Conservation (phyloP, 805 yeast genomes). For the Monosporozyma yasuniensis region DNA sequence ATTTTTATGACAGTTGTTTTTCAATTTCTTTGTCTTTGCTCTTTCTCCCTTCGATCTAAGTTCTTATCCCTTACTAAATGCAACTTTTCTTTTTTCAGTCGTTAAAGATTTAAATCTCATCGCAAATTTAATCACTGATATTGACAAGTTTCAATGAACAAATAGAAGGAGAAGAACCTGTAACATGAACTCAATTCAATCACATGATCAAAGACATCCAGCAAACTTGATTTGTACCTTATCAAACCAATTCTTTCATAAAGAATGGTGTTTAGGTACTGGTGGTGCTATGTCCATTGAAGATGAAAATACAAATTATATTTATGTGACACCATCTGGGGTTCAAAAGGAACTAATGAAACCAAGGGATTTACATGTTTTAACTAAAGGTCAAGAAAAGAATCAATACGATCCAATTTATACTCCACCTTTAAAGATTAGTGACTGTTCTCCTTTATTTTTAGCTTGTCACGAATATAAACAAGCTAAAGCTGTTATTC, state of each 20-base stretch:
- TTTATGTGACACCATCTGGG: slow-evolving; percentile 89
- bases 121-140: neutral
- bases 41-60: neutral
- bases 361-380: slow-evolving; percentile 75
- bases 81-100: neutral
- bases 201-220: slow-evolving; percentile 57
- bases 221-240: slow-evolving; percentile 78
- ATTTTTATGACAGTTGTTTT: too few species aligned
- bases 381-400: slow-evolving; percentile 38
- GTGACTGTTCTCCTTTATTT: slow-evolving; percentile 89
- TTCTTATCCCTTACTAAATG: neutral
- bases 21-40: too few species aligned
- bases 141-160: neutral
- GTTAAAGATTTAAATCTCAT: neutral
- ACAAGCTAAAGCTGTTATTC: slow-evolving; percentile 86
- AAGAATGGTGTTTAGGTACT: slow-evolving; percentile 91
- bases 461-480: slow-evolving; percentile 58
- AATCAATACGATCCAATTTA: slow-evolving; percentile 39
- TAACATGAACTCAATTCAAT: slow-evolving; percentile 8
- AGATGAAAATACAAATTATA: slow-evolving; percentile 36
- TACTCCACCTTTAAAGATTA: slow-evolving; percentile 72
- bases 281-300: slow-evolving; percentile 87
- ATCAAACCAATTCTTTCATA: slow-evolving; percentile 65
- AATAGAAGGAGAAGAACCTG: neutral
- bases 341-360: slow-evolving; percentile 85